These are phyloP conservation scores for Elsinoe necatrix DNA, from an alignment of 2,329 filamentous ascomycete genomes.

Conservation along the genomic window DNA sequence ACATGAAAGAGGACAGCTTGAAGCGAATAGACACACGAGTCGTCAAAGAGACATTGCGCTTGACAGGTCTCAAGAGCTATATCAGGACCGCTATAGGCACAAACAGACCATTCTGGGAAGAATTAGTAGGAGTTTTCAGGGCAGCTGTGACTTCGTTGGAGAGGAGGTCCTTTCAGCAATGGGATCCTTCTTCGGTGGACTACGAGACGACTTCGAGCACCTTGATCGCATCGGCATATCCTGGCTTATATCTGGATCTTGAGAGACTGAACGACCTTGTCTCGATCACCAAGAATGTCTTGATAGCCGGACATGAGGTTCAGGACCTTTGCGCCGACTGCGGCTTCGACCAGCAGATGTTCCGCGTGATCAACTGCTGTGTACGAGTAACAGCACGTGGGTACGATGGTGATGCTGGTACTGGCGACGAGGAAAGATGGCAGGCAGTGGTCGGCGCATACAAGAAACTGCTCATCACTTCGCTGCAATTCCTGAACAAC, in stretches of 20 bases:
- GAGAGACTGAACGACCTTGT: constrained; percentile 55
- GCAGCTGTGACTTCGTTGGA: constrained; percentile 55
- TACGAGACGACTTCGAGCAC: constrained; percentile 53
- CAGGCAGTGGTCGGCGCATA: constrained; percentile 57
- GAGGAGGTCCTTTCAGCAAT: constrained; percentile 52
- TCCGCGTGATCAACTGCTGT: constrained; percentile 55
- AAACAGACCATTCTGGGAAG: constrained; percentile 51
- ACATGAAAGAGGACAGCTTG: constrained; percentile 51
- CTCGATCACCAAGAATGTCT: constrained; percentile 53
- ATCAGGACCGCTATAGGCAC: constrained; percentile 51
- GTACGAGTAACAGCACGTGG: constrained; percentile 56
- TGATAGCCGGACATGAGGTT: constrained; percentile 52
- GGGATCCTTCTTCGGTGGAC: constrained; percentile 47
- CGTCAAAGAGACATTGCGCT: constrained; percentile 52
- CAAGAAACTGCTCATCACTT: constrained; percentile 57
- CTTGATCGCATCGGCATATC: constrained; percentile 53
- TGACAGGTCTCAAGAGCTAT: constrained; percentile 48
- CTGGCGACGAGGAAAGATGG: constrained; percentile 56
- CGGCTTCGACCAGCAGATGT: constrained; percentile 52
- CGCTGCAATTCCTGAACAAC: constrained; percentile 59
- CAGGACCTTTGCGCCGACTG: constrained; percentile 56
- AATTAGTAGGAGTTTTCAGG: constrained; percentile 49
- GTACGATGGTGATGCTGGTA: constrained; percentile 55
- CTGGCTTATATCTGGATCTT: constrained; percentile 52
- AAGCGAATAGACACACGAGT: constrained; percentile 47